Conservation (phyloP, 345 rosid genomes). For the Citrus unshiu region DNA sequence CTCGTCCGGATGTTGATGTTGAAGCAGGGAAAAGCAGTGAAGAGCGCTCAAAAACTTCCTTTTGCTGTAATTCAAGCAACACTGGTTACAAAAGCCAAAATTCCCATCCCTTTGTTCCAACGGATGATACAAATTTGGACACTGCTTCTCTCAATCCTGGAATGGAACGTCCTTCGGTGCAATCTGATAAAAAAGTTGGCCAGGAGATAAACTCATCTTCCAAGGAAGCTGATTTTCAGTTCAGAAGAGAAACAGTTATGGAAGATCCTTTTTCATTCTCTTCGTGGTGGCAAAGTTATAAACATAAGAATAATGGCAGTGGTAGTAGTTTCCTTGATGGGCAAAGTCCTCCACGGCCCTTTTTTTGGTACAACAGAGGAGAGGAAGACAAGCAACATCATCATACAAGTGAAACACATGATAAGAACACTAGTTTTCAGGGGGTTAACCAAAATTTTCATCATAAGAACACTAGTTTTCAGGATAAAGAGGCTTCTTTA, state of each 20-base stretch:
- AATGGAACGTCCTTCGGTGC: constrained; percentile 9
- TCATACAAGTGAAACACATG: background rate
- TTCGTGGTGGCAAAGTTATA: background rate
- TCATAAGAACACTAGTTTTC: constrained; percentile 7
- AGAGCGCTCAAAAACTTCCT: constrained; percentile 19
- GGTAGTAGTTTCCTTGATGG: constrained; percentile 11
- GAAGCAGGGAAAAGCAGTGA: constrained; percentile 21
- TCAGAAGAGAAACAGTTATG: background rate
- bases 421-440: background rate
- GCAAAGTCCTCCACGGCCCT: constrained; percentile 14
- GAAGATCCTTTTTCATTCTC: constrained; percentile 8
- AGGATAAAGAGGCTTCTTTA: constrained; percentile 14
- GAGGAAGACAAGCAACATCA: constrained; percentile 4
- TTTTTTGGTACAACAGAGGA: constrained; percentile 5
- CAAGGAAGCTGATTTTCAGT: background rate
- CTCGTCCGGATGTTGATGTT: constrained; percentile 18
- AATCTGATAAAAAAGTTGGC: constrained; percentile 4
- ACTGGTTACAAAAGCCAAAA: constrained; percentile 20
- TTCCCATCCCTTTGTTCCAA: constrained; percentile 18
- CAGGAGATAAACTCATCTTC: background rate
- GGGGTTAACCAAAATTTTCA: background rate
- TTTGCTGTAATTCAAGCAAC: constrained; percentile 21
- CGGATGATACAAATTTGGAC: constrained; percentile 18
- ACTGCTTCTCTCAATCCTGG: constrained; percentile 15
- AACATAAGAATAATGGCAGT: background rate